These are phyloP conservation scores for Cephaloascus fragrans DNA, from an alignment of 805 yeast genomes.

Conservation along the genomic window DNA sequence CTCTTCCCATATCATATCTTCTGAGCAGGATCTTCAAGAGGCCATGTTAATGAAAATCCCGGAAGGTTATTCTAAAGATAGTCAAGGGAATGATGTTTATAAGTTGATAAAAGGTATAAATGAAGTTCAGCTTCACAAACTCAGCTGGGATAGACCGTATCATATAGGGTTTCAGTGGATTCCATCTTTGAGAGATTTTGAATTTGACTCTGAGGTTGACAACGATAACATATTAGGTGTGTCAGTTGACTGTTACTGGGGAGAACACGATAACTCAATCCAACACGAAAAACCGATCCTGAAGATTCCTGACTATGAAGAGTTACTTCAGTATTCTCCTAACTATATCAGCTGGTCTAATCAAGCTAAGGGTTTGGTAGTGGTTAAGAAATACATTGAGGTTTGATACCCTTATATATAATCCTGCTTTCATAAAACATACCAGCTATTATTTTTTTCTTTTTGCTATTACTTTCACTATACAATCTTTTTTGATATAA, in stretches of 20 bases:
- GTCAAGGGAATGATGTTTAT: slow-evolving; percentile 33
- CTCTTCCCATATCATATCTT: no score
- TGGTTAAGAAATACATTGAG: slow-evolving; percentile 38
- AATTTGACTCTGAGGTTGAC: slow-evolving; percentile 17
- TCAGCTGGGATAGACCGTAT: slow-evolving; percentile 47
- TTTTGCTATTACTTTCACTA: no score
- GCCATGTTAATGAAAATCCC: slow-evolving; percentile 16
- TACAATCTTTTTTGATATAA: no score
- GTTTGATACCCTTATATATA: no score
- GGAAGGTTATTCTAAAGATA: slow-evolving; percentile 33
- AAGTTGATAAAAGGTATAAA: slow-evolving; percentile 57
- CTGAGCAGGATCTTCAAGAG: no score
- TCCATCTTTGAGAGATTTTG: slow-evolving; percentile 43
- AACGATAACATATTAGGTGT: slow-evolving; percentile 39
- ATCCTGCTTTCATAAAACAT: no score
- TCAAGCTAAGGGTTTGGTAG: slow-evolving; percentile 57
- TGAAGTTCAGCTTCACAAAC: slow-evolving; percentile 52
- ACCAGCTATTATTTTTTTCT: no score
- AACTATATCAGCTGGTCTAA: slow-evolving; percentile 57
- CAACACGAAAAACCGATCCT: slow-evolving; percentile 13
- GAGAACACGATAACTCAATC: slow-evolving; percentile 39
- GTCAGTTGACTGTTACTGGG: slow-evolving; percentile 64
- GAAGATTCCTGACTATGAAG: slow-evolving; percentile 66
- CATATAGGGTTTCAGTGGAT: slow-evolving; percentile 71
- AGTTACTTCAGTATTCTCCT: slow-evolving; percentile 61